Conservation (phyloP, 805 yeast genomes). For the Lipomyces yamadae region DNA sequence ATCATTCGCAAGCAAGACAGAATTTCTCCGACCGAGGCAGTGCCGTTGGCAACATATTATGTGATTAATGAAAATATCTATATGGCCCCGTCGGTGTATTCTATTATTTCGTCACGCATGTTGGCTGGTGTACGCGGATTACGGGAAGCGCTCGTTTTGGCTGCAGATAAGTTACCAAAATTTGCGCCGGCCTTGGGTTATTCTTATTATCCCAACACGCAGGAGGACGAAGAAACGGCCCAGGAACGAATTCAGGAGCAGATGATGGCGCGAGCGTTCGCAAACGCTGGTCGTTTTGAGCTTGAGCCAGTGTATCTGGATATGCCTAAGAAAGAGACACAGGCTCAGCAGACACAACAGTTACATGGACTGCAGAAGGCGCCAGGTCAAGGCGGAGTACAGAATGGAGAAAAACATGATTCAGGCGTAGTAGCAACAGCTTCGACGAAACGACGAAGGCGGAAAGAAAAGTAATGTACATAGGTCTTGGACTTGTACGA, state of each 20-base stretch:
- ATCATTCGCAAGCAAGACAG: slow-evolving; percentile 82
- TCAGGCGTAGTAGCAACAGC: slow-evolving; percentile 14
- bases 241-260: slow-evolving; percentile 21
- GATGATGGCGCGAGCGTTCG: slow-evolving; percentile 40
- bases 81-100: slow-evolving; percentile 80
- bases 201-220: slow-evolving; percentile 47
- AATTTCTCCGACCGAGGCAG: slow-evolving; percentile 55
- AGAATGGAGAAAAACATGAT: slow-evolving; percentile 6
- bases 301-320: slow-evolving; percentile 18
- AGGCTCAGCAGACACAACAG: slow-evolving; percentile 6
- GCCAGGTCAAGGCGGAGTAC: not conserved
- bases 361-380: not conserved
- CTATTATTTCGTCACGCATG: slow-evolving; percentile 72
- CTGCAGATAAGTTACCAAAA: slow-evolving; percentile 48
- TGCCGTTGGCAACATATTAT: slow-evolving; percentile 75
- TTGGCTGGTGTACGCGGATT: slow-evolving; percentile 55
- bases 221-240: slow-evolving; percentile 30
- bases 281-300: slow-evolving; percentile 20
- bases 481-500: slow-evolving; percentile 9
- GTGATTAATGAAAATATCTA: slow-evolving; percentile 90
- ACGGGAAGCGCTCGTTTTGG: slow-evolving; percentile 51
- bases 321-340: slow-evolving; percentile 8
- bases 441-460: slow-evolving; percentile 18
- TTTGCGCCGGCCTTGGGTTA: slow-evolving; percentile 69
- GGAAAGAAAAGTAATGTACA: slow-evolving; percentile 18